phyloP scores from a whole-genome alignment of 805 yeast genomes.

The Ogataea saltuana region DNA sequence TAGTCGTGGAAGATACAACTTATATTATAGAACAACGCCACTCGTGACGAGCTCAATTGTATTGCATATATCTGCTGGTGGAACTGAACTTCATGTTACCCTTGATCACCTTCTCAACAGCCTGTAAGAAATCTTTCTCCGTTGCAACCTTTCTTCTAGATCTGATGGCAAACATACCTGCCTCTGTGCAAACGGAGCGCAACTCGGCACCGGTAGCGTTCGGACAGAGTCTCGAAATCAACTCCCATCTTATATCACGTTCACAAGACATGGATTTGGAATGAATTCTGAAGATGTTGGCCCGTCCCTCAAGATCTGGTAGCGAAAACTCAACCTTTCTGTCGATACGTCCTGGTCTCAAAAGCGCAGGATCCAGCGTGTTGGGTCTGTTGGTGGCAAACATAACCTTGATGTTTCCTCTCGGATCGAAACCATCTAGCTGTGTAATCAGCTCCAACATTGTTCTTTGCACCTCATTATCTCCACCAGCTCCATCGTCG shows the following conservation, averaged over 20 bases:
- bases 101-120: slow-evolving; percentile 97
- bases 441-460: slow-evolving; percentile 98
- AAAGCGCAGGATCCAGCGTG: slow-evolving; percentile 94
- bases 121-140: slow-evolving; percentile 95
- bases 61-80: slow-evolving; percentile 98
- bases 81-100: slow-evolving; percentile 98
- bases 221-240: slow-evolving; percentile 95
- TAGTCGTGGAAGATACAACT: too few relatives aligned
- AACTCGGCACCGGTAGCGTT: slow-evolving; percentile 98
- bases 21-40: background rate
- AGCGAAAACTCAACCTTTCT: slow-evolving; percentile 96
- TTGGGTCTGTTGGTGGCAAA: slow-evolving; percentile 99
- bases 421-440: slow-evolving; percentile 96
- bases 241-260: slow-evolving; percentile 97
- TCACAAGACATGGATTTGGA: slow-evolving; percentile 98
- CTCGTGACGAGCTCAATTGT: slow-evolving; percentile 52
- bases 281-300: slow-evolving; percentile 95
- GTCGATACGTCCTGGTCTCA: slow-evolving; percentile 98
- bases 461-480: slow-evolving; percentile 97
- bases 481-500: slow-evolving; percentile 99
- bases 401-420: slow-evolving; percentile 99
- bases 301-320: slow-evolving; percentile 97
- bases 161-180: slow-evolving; percentile 99
- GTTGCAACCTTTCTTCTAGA: slow-evolving; percentile 98
- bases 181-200: slow-evolving; percentile 98